A percentile compares a stretch with the other conserved stretches of the same genome.
Evolutionary conservation across 2,329 filamentous ascomycete species (phyloP).

Genomic region (Xylariaceae sp.): DNA sequence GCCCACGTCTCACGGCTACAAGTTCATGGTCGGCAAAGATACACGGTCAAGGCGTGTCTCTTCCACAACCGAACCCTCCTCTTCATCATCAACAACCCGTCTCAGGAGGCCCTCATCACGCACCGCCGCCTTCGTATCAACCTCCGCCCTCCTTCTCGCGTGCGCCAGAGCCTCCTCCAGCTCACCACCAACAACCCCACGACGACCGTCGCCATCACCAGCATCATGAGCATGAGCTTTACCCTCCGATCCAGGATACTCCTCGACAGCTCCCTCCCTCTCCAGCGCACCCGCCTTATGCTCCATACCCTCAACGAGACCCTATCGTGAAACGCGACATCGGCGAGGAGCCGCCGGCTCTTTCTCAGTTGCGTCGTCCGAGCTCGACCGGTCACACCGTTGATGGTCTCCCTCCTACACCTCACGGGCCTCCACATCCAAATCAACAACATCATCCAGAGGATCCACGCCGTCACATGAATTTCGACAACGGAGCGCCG

Average conservation of each 20-base stretch:
- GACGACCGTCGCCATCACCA: conserved; percentile 64
- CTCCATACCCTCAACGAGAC: conserved; percentile 56
- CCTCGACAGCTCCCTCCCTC: conserved; percentile 55
- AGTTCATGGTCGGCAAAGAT: conserved; percentile 55
- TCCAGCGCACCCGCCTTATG: conserved; percentile 53
- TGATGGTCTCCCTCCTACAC: conserved; percentile 46
- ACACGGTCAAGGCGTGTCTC: conserved; percentile 49
- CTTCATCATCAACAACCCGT: conserved; percentile 43
- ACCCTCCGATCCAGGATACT: conserved; percentile 62
- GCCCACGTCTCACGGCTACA: conserved; percentile 59
- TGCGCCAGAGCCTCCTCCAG: conserved; percentile 47
- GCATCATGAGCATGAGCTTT: conserved; percentile 63
- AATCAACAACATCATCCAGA: conserved; percentile 51
- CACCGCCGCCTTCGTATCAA: conserved; percentile 49
- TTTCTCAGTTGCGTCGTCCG: conserved; percentile 55
- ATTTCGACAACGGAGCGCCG: conserved; percentile 56
- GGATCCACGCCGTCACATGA: conserved; percentile 59
- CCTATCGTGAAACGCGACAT: conserved; percentile 64
- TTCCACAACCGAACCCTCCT: conserved; percentile 53
- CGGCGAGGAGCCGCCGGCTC: conserved; percentile 51
- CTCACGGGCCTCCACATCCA: conserved; percentile 46
- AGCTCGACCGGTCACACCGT: conserved; percentile 55
- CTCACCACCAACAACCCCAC: conserved; percentile 51
- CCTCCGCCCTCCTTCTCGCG: conserved; percentile 46
- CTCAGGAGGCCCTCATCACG: conserved; percentile 46